Evolutionary conservation across 257 asterid genomes (phyloP).

Genomic region (Perilla frutescens): DNA sequence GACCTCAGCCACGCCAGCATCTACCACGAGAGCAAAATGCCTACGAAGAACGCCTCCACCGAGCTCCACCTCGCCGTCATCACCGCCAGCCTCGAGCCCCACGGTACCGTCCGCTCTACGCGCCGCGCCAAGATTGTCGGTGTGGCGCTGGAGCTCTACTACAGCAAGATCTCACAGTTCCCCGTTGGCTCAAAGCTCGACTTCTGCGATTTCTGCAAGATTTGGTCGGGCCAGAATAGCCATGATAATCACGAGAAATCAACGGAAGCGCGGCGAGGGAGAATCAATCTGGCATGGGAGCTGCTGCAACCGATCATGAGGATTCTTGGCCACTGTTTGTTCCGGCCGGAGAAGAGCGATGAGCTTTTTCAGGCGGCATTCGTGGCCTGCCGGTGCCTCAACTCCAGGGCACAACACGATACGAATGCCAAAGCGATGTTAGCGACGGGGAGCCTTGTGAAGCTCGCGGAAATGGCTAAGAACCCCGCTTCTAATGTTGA

Average conservation of each 20-base stretch:
- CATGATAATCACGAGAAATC: not conserved
- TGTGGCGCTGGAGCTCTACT: constrained; percentile 69
- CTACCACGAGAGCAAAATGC: constrained; percentile 73
- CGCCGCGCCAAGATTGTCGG: constrained; percentile 72
- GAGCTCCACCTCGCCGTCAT: constrained; percentile 73
- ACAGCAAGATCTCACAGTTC: constrained; percentile 49
- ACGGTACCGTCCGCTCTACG: constrained; percentile 68
- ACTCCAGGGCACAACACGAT: constrained; percentile 71
- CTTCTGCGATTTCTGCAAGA: constrained; percentile 68
- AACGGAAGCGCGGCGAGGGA: constrained; percentile 41
- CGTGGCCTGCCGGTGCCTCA: constrained; percentile 57
- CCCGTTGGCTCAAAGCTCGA: constrained; percentile 77
- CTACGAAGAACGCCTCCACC: constrained; percentile 47
- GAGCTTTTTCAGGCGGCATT: constrained; percentile 58
- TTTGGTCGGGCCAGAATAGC: constrained; percentile 56
- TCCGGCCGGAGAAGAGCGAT: constrained; percentile 46
- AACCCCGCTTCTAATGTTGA: constrained; percentile 45
- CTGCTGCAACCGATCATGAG: constrained; percentile 68
- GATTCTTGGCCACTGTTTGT: constrained; percentile 78
- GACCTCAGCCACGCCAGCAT: constrained; percentile 74
- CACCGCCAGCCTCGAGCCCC: constrained; percentile 68
- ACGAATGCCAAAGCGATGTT: constrained; percentile 70
- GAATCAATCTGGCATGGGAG: constrained; percentile 74
- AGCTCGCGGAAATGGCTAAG: constrained; percentile 51
- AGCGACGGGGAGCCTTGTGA: constrained; percentile 69